These are phyloP conservation scores for Candida peoriensis DNA, from an alignment of 805 yeast genomes.

Conservation along the genomic window DNA sequence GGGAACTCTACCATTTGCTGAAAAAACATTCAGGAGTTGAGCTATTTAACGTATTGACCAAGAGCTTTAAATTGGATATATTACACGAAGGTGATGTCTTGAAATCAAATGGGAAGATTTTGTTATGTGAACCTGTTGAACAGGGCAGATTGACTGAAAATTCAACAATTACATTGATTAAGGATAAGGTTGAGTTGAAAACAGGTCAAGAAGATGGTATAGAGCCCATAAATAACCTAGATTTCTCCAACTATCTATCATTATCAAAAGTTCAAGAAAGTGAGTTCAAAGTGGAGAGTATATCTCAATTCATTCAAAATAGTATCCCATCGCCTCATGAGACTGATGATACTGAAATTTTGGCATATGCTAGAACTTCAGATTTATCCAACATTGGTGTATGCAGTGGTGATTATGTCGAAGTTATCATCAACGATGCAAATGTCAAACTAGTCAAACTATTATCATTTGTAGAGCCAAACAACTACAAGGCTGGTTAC, in stretches of 20 bases:
- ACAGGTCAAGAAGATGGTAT: background rate
- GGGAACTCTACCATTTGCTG: slow-evolving; percentile 15
- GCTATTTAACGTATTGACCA: slow-evolving; percentile 9
- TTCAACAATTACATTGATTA: slow-evolving; percentile 54
- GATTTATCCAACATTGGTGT: slow-evolving; percentile 55
- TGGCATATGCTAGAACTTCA: slow-evolving; percentile 39
- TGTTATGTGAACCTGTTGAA: slow-evolving; percentile 66
- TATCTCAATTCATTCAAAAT: slow-evolving; percentile 1
- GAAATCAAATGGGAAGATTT: slow-evolving; percentile 35
- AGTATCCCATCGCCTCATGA: slow-evolving; percentile 4
- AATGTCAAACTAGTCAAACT: slow-evolving; percentile 25
- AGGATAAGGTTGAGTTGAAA: slow-evolving; percentile 12
- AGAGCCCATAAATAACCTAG: slow-evolving; percentile 4
- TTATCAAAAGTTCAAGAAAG: slow-evolving; percentile 1
- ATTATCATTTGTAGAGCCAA: slow-evolving; percentile 64
- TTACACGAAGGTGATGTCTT: slow-evolving; percentile 17
- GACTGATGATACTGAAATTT: slow-evolving; percentile 41
- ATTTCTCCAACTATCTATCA: slow-evolving; percentile 14
- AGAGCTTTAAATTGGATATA: slow-evolving; percentile 7
- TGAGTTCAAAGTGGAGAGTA: slow-evolving; percentile 7
- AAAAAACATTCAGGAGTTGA: slow-evolving; percentile 13
- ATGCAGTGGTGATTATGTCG: slow-evolving; percentile 64
- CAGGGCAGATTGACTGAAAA: slow-evolving; percentile 51
- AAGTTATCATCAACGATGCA: slow-evolving; percentile 19
- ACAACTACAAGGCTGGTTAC: slow-evolving; percentile 31